Evolutionary conservation across 140 eudicot genomes (phyloP).

Genomic region (Senecio squalidus): DNA sequence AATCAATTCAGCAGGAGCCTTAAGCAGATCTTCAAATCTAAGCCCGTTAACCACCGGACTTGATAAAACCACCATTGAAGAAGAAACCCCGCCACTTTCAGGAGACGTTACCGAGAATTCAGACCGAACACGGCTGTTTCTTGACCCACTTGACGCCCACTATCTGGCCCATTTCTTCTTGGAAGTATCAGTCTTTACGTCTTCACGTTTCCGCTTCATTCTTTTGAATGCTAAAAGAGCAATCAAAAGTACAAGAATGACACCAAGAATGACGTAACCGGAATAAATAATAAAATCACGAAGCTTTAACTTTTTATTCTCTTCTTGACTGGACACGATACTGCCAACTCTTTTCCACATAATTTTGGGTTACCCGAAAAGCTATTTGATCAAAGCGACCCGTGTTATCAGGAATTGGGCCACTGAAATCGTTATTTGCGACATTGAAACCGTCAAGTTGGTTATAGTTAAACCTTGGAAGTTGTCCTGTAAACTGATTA

Average conservation of each 20-base stretch:
- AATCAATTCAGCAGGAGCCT: conserved; percentile 67
- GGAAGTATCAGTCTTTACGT: conserved; percentile 8
- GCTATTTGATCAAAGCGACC: conserved; percentile 33
- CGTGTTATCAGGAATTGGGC: conserved; percentile 36
- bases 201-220: background rate
- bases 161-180: conserved; percentile 18
- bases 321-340: conserved; percentile 22
- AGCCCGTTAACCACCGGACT: conserved; percentile 54
- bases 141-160: conserved; percentile 43
- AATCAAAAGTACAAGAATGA: conserved; percentile 25
- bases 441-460: conserved; percentile 31
- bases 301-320: conserved; percentile 12
- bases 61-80: conserved; percentile 48
- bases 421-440: conserved; percentile 33
- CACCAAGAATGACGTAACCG: conserved; percentile 27
- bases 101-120: conserved; percentile 61
- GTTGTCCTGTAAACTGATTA: conserved; percentile 42
- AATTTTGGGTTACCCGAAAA: conserved; percentile 32
- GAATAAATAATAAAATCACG: conserved; percentile 19
- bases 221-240: conserved; percentile 27
- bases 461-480: conserved; percentile 36
- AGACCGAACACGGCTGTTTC: conserved; percentile 40
- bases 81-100: conserved; percentile 45
- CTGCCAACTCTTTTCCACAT: conserved; percentile 29
- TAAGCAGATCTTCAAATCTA: conserved; percentile 54